Evolutionary conservation across 1,139 yeast species (phyloP).

Genomic region (Blastobotrys malaysiensis): DNA sequence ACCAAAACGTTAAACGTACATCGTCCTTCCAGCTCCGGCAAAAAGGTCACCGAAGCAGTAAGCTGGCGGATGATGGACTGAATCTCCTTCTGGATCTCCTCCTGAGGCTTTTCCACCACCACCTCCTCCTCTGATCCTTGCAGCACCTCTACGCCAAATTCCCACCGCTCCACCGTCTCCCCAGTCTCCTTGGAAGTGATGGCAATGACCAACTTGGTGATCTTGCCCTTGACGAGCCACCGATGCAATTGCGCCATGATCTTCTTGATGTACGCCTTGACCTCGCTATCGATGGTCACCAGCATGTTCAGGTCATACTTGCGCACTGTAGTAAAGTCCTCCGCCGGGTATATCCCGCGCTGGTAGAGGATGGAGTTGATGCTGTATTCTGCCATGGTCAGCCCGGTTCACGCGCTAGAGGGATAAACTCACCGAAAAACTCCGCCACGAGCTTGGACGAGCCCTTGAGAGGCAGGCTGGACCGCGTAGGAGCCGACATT

Average conservation of each 20-base stretch:
- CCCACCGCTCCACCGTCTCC: slow-evolving; percentile 81
- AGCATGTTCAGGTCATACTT: slow-evolving; percentile 79
- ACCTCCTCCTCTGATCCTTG: slow-evolving; percentile 15
- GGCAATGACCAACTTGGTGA: slow-evolving; percentile 65
- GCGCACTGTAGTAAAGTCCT: slow-evolving; percentile 72
- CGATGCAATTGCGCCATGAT: slow-evolving; percentile 72
- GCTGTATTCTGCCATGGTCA: slow-evolving; percentile 47
- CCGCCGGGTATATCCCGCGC: slow-evolving; percentile 85
- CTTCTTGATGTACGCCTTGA: slow-evolving; percentile 59
- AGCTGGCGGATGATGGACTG: slow-evolving; percentile 85
- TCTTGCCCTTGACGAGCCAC: slow-evolving; percentile 73
- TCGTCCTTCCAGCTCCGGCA: slow-evolving; percentile 65
- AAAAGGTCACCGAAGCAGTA: slow-evolving; percentile 79
- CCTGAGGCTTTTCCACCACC: slow-evolving; percentile 37
- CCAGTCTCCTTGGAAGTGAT: slow-evolving; percentile 63
- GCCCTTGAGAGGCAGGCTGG: slow-evolving; percentile 38
- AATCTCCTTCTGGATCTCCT: slow-evolving; percentile 64
- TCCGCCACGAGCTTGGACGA: slow-evolving; percentile 75
- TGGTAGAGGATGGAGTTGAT: slow-evolving; percentile 80
- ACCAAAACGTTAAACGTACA: slow-evolving; percentile 85
- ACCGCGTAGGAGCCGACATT: slow-evolving; percentile 23
- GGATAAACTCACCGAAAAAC: slow-evolving; percentile 48
- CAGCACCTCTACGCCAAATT: slow-evolving; percentile 58
- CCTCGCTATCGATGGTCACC: slow-evolving; percentile 70
- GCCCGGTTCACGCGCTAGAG: not conserved